phyloP scores from a whole-genome alignment of 164 flowering plant species.

The Macadamia integrifolia region DNA sequence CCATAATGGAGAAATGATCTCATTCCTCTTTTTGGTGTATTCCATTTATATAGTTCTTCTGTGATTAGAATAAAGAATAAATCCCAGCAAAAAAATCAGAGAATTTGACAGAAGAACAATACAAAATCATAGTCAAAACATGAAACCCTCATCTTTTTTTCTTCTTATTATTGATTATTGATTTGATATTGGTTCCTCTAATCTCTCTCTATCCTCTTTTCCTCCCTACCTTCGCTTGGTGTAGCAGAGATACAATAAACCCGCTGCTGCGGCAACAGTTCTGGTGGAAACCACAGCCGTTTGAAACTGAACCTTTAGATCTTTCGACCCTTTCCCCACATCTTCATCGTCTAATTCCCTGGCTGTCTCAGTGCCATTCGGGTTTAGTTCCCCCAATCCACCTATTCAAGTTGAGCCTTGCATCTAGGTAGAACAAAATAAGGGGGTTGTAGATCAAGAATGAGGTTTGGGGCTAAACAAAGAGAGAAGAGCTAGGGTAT shows the following conservation, averaged over 20 bases:
- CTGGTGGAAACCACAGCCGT: constrained; percentile 34
- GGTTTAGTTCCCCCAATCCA: too few relatives aligned
- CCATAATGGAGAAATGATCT: too few relatives aligned
- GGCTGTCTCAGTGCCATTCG: too few relatives aligned
- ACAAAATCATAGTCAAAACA: neutral
- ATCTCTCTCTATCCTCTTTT: too few relatives aligned
- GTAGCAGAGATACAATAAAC: constrained; percentile 13
- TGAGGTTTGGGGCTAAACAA: too few relatives aligned
- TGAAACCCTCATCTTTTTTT: constrained; percentile 5
- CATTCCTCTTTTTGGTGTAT: too few relatives aligned
- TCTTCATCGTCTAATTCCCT: neutral
- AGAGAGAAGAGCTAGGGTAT: too few relatives aligned
- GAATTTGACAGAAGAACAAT: neutral
- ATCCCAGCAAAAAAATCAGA: neutral
- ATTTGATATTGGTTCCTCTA: too few relatives aligned
- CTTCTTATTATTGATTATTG: neutral
- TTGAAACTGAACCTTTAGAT: constrained; percentile 33
- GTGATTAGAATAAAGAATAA: neutral
- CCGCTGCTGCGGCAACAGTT: constrained; percentile 27
- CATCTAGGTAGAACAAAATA: too few relatives aligned
- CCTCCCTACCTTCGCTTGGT: constrained; percentile 13
- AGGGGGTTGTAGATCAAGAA: too few relatives aligned
- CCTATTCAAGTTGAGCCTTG: too few relatives aligned
- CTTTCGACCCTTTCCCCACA: constrained; percentile 6
- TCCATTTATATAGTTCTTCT: too few relatives aligned